Evolutionary conservation across 495 filamentous ascomycete genomes (phyloP).

Genomic region (Glonium stellatum): DNA sequence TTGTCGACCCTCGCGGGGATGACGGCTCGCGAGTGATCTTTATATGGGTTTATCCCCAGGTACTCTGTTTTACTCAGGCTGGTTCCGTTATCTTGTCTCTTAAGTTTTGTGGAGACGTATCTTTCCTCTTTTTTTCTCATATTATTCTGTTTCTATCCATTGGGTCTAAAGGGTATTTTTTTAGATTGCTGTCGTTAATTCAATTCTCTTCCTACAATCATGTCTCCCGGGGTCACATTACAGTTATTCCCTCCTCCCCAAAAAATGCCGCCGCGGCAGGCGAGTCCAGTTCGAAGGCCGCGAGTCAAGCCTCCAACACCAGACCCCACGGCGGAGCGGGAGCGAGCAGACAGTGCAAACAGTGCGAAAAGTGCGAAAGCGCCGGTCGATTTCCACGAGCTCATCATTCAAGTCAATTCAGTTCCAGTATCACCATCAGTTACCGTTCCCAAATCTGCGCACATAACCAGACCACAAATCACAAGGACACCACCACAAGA

Average conservation of each 20-base stretch:
- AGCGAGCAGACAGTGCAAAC: slow-evolving; percentile 6
- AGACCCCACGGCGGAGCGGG: slow-evolving; percentile 36
- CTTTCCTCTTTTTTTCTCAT: not conserved
- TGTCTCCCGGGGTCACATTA: slow-evolving; percentile 39
- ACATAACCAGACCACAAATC: slow-evolving; percentile 6
- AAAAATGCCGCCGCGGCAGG: slow-evolving; percentile 23
- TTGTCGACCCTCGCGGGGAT: not conserved
- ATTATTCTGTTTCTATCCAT: not conserved
- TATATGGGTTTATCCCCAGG: slow-evolving; percentile 19
- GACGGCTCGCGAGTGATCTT: not conserved
- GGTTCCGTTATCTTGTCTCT: slow-evolving; percentile 3
- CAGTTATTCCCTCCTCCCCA: slow-evolving; percentile 50
- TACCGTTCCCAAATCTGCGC: slow-evolving; percentile 10
- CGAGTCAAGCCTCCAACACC: slow-evolving; percentile 33
- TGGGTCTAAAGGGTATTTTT: slow-evolving; percentile 10
- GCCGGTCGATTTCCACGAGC: slow-evolving; percentile 30
- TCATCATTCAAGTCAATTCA: slow-evolving; percentile 31
- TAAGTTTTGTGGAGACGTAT: not conserved
- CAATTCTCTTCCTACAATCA: slow-evolving; percentile 15
- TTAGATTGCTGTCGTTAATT: slow-evolving; percentile 8
- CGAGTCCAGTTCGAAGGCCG: slow-evolving; percentile 20
- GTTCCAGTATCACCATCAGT: slow-evolving; percentile 25
- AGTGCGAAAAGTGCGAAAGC: slow-evolving; percentile 26
- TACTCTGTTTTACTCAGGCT: slow-evolving; percentile 10
- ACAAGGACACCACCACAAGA: slow-evolving; percentile 19